Evolutionary conservation across 768 basidiomycete species (phyloP).

Genomic region (Auriscalpium orientale): DNA sequence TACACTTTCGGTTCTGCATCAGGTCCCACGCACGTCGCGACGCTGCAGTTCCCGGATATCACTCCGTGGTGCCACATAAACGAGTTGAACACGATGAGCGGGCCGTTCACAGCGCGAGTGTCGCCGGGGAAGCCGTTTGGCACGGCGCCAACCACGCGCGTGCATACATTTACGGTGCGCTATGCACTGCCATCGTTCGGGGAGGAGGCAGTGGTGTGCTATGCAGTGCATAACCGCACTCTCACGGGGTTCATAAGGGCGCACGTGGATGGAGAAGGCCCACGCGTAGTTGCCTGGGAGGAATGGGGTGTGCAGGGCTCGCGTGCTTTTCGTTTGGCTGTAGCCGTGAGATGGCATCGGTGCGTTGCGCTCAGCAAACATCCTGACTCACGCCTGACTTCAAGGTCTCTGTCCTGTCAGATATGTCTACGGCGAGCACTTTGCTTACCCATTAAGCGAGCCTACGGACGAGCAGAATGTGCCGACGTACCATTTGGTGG

Average conservation of each 20-base stretch:
- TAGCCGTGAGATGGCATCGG: conserved; percentile 31
- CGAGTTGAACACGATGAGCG: conserved; percentile 19
- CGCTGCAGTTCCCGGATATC: conserved; percentile 20
- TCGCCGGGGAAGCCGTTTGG: conserved; percentile 14
- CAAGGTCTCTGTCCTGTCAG: background rate
- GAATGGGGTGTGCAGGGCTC: conserved; percentile 32
- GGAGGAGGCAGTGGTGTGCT: conserved; percentile 15
- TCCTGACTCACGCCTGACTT: background rate
- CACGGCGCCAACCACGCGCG: conserved; percentile 15
- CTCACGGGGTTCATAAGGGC: conserved; percentile 17
- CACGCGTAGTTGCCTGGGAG: conserved; percentile 24
- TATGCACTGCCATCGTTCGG: conserved; percentile 9
- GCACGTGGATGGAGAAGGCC: background rate
- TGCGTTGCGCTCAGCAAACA: background rate
- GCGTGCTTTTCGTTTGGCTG: conserved; percentile 23
- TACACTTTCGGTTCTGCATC: conserved; percentile 28
- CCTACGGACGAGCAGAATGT: conserved; percentile 2
- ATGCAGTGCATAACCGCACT: conserved; percentile 27
- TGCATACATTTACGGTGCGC: conserved; percentile 22
- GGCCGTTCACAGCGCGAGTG: conserved; percentile 19
- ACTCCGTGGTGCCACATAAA: conserved; percentile 6
- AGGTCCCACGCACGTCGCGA: conserved; percentile 13
- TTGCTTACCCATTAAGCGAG: conserved; percentile 21
- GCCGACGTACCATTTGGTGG: conserved; percentile 12
- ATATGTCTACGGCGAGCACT: conserved; percentile 35